Base-by-base conservation (phyloP, 106 monocot species). In the Posidonia australis region DNA sequence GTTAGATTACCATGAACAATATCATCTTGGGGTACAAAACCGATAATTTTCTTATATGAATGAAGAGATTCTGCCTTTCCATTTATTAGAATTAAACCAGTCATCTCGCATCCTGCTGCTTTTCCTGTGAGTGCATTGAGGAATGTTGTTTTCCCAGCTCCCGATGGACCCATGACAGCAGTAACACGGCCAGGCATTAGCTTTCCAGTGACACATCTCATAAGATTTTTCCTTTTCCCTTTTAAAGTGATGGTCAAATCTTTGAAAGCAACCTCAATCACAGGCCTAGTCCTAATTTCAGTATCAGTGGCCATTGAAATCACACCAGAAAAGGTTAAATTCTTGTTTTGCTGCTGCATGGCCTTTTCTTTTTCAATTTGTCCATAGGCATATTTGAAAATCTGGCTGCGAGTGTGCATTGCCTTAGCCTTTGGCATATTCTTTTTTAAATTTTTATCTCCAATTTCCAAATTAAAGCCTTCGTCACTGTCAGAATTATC, bases 1-100 rank as follows among this genome's bases (percentile, higher is more conserved):
- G 96, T 87, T 72, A 96, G 81, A 70, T 96, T 84, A 4, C 96
- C 96, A 77, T 96, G 96, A 45, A 96, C 96, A 76, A 96, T 79
- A 71, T 96, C 96, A 87, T 96, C 96, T 79, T 96, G 96, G 29
- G 96, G 96, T 5, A 96, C 96, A 81, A 96, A 96, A 10, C 96
- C 90, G 49, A 96, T 96, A 24, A 96, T 96, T 76, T 80, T 96
- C 56, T 90, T 96, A 62, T 96, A 96, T 25, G 87, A 80, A 30
- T 81, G 82, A 43, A 98, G 82, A 5, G 80, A 74, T 27, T 84
- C 94, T n/a, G 63, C 24, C 69, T 80, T 80, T 53, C 84, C 94
- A 81, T 96, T 96, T 63, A 96, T 83, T 44, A 96, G 84, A 72
- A 96, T 80, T 41, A 75, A 75, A 56, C 89, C 94, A 18, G 65